These are phyloP conservation scores for Zizania palustris DNA, from an alignment of 202 grass and related monocot genomes.

Conservation along the genomic window DNA sequence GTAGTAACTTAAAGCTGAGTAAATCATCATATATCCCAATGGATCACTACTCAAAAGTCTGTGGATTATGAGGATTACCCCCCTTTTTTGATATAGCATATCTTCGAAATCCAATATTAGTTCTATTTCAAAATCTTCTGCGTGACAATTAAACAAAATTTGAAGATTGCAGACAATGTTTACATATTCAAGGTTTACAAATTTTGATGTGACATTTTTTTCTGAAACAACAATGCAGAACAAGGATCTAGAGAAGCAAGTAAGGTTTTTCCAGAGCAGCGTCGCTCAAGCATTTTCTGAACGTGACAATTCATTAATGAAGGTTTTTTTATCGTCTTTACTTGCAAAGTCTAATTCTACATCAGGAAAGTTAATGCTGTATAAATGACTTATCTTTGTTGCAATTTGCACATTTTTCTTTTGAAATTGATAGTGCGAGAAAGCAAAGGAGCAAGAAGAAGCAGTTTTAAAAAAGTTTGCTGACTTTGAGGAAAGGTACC, in stretches of 20 bases:
- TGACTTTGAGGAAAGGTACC: constrained; percentile 76
- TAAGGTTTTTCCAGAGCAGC: constrained; percentile 96
- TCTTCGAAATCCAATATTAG: background rate
- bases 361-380: constrained; percentile 25
- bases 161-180: background rate
- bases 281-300: constrained; percentile 92
- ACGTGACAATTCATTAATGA: constrained; percentile 84
- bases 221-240: constrained; percentile 62
- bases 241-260: constrained; percentile 92
- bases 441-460: constrained; percentile 86
- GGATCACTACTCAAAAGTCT: background rate
- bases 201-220: constrained; percentile 28
- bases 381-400: constrained; percentile 32
- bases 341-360: constrained; percentile 42
- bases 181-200: constrained; percentile 8
- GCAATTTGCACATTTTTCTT: constrained; percentile 24
- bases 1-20: background rate
- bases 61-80: background rate
- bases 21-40: background rate
- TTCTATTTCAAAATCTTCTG: background rate
- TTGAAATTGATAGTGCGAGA: constrained; percentile 73
- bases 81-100: background rate
- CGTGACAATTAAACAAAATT: constrained; percentile 8
- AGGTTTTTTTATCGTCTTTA: constrained; percentile 57
- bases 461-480: constrained; percentile 57